Percentiles rank a stretch among this genome's conserved stretches.
Evolutionary conservation across 2,329 filamentous ascomycete species (phyloP).

Genomic region (Xylariaceae sp.): DNA sequence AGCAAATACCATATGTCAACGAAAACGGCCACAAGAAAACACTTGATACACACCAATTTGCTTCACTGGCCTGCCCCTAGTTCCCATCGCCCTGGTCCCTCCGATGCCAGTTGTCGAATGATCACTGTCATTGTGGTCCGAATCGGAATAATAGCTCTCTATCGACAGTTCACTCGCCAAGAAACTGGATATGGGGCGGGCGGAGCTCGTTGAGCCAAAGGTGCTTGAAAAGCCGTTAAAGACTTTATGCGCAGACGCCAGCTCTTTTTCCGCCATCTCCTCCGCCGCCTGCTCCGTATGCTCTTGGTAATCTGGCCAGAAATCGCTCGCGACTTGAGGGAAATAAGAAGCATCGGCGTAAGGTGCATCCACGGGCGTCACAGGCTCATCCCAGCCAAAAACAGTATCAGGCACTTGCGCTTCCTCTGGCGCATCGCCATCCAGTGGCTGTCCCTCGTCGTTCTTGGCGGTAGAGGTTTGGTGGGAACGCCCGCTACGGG

Average conservation of each 20-base stretch:
- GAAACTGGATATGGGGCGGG: constrained; percentile 19
- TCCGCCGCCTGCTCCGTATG: constrained; percentile 23
- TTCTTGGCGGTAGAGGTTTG: neutral
- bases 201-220: constrained; percentile 21
- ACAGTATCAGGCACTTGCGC: neutral
- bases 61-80: constrained; percentile 3
- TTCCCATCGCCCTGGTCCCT: constrained; percentile 1
- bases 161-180: constrained; percentile 30
- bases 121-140: constrained; percentile 17
- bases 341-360: neutral
- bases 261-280: constrained; percentile 26
- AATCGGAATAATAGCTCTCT: constrained; percentile 27
- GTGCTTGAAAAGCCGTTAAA: constrained; percentile 24
- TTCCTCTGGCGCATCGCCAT: neutral
- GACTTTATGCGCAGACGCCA: constrained; percentile 29
- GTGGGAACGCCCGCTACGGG: neutral
- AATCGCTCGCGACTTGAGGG: constrained; percentile 14
- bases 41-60: constrained; percentile 25
- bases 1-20: neutral
- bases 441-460: neutral
- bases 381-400: constrained; percentile 17
- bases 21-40: neutral
- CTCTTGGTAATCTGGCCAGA: constrained; percentile 18
- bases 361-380: constrained; percentile 16
- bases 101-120: constrained; percentile 21